Base-by-base conservation (phyloP, 164 flowering plant genomes). In the Magnolia sinica region DNA sequence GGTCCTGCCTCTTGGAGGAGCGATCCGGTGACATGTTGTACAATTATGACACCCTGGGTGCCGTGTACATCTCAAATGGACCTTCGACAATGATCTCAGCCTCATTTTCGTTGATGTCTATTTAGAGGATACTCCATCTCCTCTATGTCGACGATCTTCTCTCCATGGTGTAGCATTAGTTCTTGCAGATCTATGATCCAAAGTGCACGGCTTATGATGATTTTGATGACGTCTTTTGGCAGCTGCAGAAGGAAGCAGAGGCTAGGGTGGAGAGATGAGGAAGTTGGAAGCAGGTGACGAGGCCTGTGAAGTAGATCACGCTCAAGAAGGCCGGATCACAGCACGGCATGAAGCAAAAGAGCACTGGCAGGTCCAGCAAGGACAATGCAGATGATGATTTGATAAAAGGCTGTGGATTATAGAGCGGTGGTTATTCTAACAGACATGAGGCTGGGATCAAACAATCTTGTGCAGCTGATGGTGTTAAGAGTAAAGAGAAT, bases 1-100 rank as follows among this genome's bases (percentile, higher is more conserved):
- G 98, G 70, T 92, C 99, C 7, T 94, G 98, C 76, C 93, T 94
- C 27, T 83, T 96, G 84, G 98, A 96, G 87, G 98, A 96, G 76
- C 88, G 97, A 71, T 94, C 98, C 1, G 99, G 97, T 18, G 90
- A 90, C 20, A 81, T 91, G 0, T 94, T 92, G 0, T 96, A 79
- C 77, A 92, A 90, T 27, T 92, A 94, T 64, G 97, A 92, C 73
- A 91, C 89, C 16, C 87, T 92, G 0, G 58, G 58, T 1, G 91
- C 92, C 5, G 74, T 93, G 0, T 96, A 94, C 81, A 91, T 58
- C 89, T 96, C 58, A 94, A 94, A 77, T 94, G 98, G 98, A 90
- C 97, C 19, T 96, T 94, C 81, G 89, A 94, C 75, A 96, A 96
- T 73, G 98, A 94, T 29, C 96, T 96, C 10, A 97, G 98, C n/a